A percentile compares a stretch with the other conserved stretches of the same genome.
phyloP scores from a whole-genome alignment of 208 protist genomes.

The Leishmania amazonensis region DNA sequence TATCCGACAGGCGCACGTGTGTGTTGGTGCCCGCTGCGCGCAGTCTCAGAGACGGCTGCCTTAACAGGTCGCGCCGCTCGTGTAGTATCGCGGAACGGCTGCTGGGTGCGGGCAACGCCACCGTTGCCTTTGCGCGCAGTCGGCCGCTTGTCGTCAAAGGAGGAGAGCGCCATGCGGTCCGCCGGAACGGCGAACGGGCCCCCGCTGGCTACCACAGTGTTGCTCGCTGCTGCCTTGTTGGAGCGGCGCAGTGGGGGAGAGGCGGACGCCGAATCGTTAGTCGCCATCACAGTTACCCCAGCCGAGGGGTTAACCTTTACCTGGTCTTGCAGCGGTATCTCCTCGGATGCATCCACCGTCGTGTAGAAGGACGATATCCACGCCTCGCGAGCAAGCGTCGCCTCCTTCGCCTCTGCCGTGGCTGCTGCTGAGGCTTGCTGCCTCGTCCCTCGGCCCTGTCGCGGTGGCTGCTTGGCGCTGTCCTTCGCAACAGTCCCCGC shows the following conservation, averaged over 20 bases:
- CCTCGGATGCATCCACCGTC: slow-evolving; percentile 13
- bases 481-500: neutral
- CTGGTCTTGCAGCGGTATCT: slow-evolving; percentile 32
- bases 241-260: slow-evolving; percentile 1
- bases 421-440: neutral
- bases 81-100: neutral
- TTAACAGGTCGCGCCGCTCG: neutral
- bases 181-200: slow-evolving; percentile 57
- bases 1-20: neutral
- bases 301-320: slow-evolving; percentile 35
- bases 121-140: slow-evolving; percentile 19
- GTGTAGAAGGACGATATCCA: slow-evolving; percentile 32
- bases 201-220: slow-evolving; percentile 43
- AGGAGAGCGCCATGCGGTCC: slow-evolving; percentile 28
- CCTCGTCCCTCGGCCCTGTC: neutral
- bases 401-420: slow-evolving; percentile 2
- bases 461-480: neutral
- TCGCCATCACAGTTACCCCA: slow-evolving; percentile 31
- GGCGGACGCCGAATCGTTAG: neutral
- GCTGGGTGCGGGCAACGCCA: neutral
- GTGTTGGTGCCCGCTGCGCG: neutral
- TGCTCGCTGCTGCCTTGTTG: slow-evolving; percentile 7
- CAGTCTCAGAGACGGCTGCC: neutral
- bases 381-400: slow-evolving; percentile 18
- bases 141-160: slow-evolving; percentile 22